phyloP scores from a whole-genome alignment of 345 rosid species.

The Angophora floribunda region DNA sequence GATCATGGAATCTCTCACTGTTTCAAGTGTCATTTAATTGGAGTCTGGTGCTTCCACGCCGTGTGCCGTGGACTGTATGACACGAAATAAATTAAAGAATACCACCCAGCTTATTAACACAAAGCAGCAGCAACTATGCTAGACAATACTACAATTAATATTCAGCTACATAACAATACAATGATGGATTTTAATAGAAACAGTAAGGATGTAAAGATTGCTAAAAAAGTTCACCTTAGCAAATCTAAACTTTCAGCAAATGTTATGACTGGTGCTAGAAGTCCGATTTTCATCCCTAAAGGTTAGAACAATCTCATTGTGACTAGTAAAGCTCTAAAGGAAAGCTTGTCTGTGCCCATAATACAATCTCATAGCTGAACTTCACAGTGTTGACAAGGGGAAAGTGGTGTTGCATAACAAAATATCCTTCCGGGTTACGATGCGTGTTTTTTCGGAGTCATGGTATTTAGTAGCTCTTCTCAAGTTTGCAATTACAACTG shows the following conservation, averaged over 20 bases:
- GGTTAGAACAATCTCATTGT: background rate
- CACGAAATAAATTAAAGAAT: background rate
- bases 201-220: background rate
- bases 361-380: background rate
- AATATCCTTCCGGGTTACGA: background rate
- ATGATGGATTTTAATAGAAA: background rate
- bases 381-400: background rate
- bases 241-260: background rate
- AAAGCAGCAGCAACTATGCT: background rate
- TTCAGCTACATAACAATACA: background rate
- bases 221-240: background rate
- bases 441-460: background rate
- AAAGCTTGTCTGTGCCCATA: background rate
- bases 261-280: background rate
- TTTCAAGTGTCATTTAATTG: conserved; percentile 28
- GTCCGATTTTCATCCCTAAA: background rate
- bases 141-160: background rate
- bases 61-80: background rate
- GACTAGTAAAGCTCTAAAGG: background rate
- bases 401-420: background rate
- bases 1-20: conserved; percentile 51
- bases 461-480: background rate
- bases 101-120: background rate
- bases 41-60: conserved; percentile 13
- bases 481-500: background rate